phyloP scores from a whole-genome alignment of 1,284 basidiomycete genomes.

The Malassezia yamatoensis region DNA sequence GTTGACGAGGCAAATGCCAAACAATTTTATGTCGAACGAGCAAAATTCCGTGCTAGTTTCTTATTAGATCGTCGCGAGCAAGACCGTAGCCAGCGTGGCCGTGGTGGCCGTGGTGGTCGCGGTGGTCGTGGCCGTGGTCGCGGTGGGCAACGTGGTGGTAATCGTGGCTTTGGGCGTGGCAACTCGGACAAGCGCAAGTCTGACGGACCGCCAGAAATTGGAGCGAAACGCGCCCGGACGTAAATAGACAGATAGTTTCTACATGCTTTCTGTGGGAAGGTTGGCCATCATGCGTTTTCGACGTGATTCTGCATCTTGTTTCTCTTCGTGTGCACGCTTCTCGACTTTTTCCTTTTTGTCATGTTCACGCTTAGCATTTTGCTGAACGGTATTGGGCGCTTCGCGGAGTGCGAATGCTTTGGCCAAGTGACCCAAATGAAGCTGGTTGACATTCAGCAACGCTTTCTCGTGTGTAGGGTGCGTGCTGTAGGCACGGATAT shows the following conservation, averaged over 20 bases:
- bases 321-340: background rate
- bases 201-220: slow-evolving; percentile 15
- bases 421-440: slow-evolving; percentile 91
- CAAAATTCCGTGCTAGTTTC: slow-evolving; percentile 53
- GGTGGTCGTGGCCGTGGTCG: slow-evolving; percentile 33
- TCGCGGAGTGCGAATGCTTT: slow-evolving; percentile 93
- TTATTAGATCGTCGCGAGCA: slow-evolving; percentile 49
- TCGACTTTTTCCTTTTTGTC: slow-evolving; percentile 10
- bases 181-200: slow-evolving; percentile 33
- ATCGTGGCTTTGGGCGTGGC: slow-evolving; percentile 3
- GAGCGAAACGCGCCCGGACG: slow-evolving; percentile 10
- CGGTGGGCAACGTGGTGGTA: slow-evolving; percentile 11
- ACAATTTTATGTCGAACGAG: slow-evolving; percentile 62
- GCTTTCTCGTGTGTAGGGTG: slow-evolving; percentile 90
- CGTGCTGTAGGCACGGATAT: slow-evolving; percentile 92
- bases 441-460: slow-evolving; percentile 83
- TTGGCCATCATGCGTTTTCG: slow-evolving; percentile 15
- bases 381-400: slow-evolving; percentile 62
- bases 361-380: slow-evolving; percentile 15
- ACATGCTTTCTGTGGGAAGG: slow-evolving; percentile 13
- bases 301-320: background rate
- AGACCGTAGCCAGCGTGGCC: slow-evolving; percentile 54
- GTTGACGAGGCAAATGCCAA: slow-evolving; percentile 59
- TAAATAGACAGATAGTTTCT: slow-evolving; percentile 7
- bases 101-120: slow-evolving; percentile 29